phyloP scores from a whole-genome alignment of 768 basidiomycete genomes.

The Leccinum truebloodii region DNA sequence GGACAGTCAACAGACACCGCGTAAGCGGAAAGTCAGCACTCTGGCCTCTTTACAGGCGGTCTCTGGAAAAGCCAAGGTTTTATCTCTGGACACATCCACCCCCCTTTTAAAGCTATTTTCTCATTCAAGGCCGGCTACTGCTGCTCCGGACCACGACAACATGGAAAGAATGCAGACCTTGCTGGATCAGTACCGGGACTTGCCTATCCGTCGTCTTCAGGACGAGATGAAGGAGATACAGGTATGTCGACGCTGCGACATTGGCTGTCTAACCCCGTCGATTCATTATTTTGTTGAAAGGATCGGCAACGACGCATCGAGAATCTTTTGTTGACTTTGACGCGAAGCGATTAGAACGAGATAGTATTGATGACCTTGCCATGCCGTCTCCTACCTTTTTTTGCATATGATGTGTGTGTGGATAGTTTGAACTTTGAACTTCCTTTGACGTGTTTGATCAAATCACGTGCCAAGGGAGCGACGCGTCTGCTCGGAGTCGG shows the following conservation, averaged over 20 bases:
- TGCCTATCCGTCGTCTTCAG: conserved; percentile 67
- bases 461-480: no score
- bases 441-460: no score
- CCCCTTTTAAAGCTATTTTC: conserved; percentile 31
- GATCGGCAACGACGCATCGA: conserved; percentile 81
- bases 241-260: conserved; percentile 39
- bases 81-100: conserved; percentile 31
- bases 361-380: background rate
- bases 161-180: conserved; percentile 59
- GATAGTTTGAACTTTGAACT: background rate
- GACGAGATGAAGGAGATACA: conserved; percentile 85
- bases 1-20: conserved; percentile 14
- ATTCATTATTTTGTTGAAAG: conserved; percentile 32
- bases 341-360: conserved; percentile 59
- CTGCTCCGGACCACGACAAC: conserved; percentile 34
- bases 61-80: conserved; percentile 31
- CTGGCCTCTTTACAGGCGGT: conserved; percentile 30
- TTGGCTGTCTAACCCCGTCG: conserved; percentile 2
- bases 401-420: no score
- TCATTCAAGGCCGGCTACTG: conserved; percentile 20
- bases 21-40: conserved; percentile 30
- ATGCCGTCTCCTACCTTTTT: background rate
- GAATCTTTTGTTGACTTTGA: conserved; percentile 65
- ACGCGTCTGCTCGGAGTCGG: no score
- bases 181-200: conserved; percentile 59